These are phyloP conservation scores for Ceratobasidium sp. DNA, from an alignment of 1,284 basidiomycete species.

Conservation along the genomic window DNA sequence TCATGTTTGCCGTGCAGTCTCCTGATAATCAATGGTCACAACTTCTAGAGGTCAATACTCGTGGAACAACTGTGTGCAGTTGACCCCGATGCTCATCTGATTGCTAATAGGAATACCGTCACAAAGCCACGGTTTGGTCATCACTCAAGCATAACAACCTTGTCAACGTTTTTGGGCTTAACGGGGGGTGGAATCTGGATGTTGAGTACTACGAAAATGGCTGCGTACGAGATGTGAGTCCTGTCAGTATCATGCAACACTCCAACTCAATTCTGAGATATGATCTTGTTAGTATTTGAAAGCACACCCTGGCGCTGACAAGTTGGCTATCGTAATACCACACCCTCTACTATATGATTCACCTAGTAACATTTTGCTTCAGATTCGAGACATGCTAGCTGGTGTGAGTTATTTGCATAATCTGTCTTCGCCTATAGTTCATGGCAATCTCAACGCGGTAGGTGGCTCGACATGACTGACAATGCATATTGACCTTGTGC, in stretches of 20 bases:
- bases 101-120: not conserved
- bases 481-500: not conserved
- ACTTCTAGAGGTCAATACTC: not conserved
- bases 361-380: not conserved
- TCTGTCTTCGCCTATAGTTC: not conserved
- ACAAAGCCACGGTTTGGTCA: not conserved
- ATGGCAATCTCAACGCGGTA: slow-evolving; percentile 1
- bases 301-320: not conserved
- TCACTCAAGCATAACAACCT: not conserved
- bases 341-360: too few relatives aligned
- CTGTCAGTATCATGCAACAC: too few relatives aligned
- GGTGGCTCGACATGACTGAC: not conserved
- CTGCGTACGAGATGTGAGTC: not conserved
- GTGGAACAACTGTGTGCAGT: not conserved
- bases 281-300: not conserved
- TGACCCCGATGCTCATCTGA: not conserved
- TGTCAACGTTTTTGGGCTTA: not conserved
- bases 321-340: not conserved
- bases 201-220: slow-evolving; percentile 18
- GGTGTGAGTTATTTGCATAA: slow-evolving; percentile 14
- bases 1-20: too few relatives aligned
- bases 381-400: not conserved
- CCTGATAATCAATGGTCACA: not conserved
- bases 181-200: not conserved
- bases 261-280: not conserved